Evolutionary conservation across 1,284 basidiomycete genomes (phyloP).

Genomic region (Golubevia pallescens): DNA sequence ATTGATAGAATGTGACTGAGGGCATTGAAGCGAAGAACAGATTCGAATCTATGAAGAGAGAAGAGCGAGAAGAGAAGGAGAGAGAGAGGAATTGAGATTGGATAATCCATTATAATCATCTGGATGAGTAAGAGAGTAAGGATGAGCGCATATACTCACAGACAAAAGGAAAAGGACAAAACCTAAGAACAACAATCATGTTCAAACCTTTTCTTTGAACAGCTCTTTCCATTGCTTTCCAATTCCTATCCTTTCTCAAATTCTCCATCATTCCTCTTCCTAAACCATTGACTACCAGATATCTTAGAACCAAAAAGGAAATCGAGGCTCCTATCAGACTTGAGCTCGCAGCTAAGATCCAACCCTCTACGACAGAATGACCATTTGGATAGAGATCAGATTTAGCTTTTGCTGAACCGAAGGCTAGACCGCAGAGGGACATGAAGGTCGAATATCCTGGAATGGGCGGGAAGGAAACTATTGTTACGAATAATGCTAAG

Average conservation of each 20-base stretch:
- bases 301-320: constrained; percentile 28
- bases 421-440: constrained; percentile 48
- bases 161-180: constrained; percentile 51
- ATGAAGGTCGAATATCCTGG: constrained; percentile 48
- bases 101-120: too few species aligned
- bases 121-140: too few species aligned
- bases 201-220: constrained; percentile 27
- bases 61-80: neutral
- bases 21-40: constrained; percentile 20
- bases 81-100: neutral
- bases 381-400: neutral
- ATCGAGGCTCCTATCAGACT: constrained; percentile 37
- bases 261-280: neutral
- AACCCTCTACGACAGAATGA: constrained; percentile 17
- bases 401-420: constrained; percentile 15
- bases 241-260: constrained; percentile 3
- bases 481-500: constrained; percentile 20
- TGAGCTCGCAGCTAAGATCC: constrained; percentile 36
- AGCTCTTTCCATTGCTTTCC: constrained; percentile 37
- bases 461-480: constrained; percentile 43
- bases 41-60: neutral
- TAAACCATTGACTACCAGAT: constrained; percentile 1
- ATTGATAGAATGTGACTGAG: constrained; percentile 29
- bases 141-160: too few species aligned
- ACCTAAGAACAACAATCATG: constrained; percentile 28